Evolutionary conservation across 495 filamentous ascomycete genomes (phyloP), one percentile per base, ranked within the genome.

Genomic region (Trichocladium antarcticum): DNA sequence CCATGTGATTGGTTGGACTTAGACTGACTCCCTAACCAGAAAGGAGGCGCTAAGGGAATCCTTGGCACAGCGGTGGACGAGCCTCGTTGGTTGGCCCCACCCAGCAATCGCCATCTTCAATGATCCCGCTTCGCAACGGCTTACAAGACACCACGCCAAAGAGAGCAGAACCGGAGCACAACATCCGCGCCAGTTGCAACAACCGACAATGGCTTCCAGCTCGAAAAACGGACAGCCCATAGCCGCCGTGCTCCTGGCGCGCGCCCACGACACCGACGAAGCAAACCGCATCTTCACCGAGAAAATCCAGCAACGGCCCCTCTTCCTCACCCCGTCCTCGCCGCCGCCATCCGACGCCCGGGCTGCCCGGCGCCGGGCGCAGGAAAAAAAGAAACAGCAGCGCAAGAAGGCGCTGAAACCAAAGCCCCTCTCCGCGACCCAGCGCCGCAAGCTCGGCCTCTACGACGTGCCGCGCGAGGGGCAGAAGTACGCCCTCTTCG

Each of bases 271-370:
- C 28, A 78, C 87, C 17, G 73, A 78, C 37, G 79, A 74, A 47
- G 81, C 86, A 17, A 62, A 66, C 9, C 68, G 74, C 6, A 83
- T 95, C 70, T 87, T 85, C 73, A 73, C 76, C 47, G 83, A 92
- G 45, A 87, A 88, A 63, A 74, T 96, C 60, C 78, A 84, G 54
- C 78, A 85, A 54, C 87, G 87, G 51, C 86, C 88, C 0, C 80
- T 98, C 54, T 79, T 78, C 63, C 79, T 96, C 0, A 77, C 79
- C 35, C 80, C 88, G 12, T 81, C 83, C 20, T 81, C 80, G 0
- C 79, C 86, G 14, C 71, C 72, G 5, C 71, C 74, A 0, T 57
- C 76, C 19, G 77, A 84, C 62, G 81, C 81, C 40, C 83, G 86
- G 50, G 66, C 72, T n/a, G 70, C 74, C 3, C 78, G 87, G 2